Evolutionary conservation across 2,329 filamentous ascomycete species (phyloP).

Genomic region (Beauveria caledonica): DNA sequence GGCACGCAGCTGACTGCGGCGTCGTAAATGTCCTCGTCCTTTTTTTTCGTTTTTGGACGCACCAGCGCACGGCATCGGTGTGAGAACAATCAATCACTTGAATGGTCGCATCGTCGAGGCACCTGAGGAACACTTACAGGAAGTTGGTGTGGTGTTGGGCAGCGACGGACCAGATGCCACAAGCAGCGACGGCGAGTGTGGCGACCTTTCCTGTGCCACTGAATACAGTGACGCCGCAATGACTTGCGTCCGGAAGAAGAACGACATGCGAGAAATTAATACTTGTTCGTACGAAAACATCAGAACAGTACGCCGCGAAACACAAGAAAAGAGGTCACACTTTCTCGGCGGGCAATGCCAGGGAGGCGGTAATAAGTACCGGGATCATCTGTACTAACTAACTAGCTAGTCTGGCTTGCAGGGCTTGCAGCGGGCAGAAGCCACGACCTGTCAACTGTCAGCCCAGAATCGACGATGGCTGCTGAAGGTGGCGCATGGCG

Average conservation of each 20-base stretch:
- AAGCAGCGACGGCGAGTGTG: slow-evolving; percentile 16
- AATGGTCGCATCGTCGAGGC: slow-evolving; percentile 19
- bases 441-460: neutral
- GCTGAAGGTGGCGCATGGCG: neutral
- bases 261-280: too few relatives aligned
- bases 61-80: slow-evolving; percentile 20
- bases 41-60: slow-evolving; percentile 19
- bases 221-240: neutral
- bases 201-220: slow-evolving; percentile 16
- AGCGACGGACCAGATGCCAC: slow-evolving; percentile 15
- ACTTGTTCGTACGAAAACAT: neutral
- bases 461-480: neutral
- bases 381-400: neutral
- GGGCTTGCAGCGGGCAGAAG: neutral
- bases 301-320: neutral
- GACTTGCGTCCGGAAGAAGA: too few relatives aligned
- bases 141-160: slow-evolving; percentile 16
- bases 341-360: neutral
- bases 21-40: slow-evolving; percentile 22
- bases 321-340: neutral
- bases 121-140: slow-evolving; percentile 23
- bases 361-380: neutral
- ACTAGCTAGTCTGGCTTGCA: neutral
- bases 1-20: slow-evolving; percentile 20
- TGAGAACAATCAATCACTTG: slow-evolving; percentile 18